These are phyloP conservation scores for Oryza brachyantha DNA, from an alignment of 176 grass and related monocot species.

Conservation along the genomic window DNA sequence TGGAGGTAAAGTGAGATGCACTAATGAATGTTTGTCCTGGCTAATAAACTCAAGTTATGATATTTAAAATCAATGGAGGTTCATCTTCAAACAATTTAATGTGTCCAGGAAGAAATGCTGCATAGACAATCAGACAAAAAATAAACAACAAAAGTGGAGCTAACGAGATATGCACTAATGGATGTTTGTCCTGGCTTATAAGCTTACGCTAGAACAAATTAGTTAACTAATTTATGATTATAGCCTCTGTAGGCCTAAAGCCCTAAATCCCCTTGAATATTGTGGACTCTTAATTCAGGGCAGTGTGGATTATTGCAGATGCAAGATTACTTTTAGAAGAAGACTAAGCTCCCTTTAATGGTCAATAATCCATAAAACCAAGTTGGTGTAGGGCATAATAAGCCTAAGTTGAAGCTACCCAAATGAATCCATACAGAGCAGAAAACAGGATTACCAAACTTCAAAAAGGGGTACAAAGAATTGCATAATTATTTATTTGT, in stretches of 20 bases:
- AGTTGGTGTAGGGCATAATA: slow-evolving; percentile 2
- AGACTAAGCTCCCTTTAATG: slow-evolving; percentile 27
- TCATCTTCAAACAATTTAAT: slow-evolving; percentile 41
- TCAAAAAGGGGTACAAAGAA: slow-evolving; percentile 12
- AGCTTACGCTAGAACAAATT: background rate
- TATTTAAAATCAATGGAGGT: slow-evolving; percentile 37
- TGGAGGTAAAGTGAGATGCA: slow-evolving; percentile 12
- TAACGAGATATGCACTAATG: background rate
- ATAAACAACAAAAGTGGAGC: slow-evolving; percentile 7
- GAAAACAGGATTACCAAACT: background rate
- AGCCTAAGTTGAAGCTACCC: slow-evolving; percentile 19
- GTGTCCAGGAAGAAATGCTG: slow-evolving; percentile 45
- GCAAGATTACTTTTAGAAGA: background rate
- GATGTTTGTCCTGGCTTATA: slow-evolving; percentile 16
- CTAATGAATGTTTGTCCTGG: background rate
- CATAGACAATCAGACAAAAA: slow-evolving; percentile 17
- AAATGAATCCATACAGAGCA: background rate
- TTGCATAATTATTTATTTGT: background rate
- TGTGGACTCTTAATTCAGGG: slow-evolving; percentile 8
- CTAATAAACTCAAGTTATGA: background rate
- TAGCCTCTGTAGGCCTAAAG: background rate
- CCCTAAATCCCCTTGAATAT: background rate
- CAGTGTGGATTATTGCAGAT: background rate
- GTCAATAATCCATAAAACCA: slow-evolving; percentile 11
- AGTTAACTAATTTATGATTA: background rate